Base-by-base conservation (phyloP, 352 stramenopile genomes). In the Plasmopara halstedii region DNA sequence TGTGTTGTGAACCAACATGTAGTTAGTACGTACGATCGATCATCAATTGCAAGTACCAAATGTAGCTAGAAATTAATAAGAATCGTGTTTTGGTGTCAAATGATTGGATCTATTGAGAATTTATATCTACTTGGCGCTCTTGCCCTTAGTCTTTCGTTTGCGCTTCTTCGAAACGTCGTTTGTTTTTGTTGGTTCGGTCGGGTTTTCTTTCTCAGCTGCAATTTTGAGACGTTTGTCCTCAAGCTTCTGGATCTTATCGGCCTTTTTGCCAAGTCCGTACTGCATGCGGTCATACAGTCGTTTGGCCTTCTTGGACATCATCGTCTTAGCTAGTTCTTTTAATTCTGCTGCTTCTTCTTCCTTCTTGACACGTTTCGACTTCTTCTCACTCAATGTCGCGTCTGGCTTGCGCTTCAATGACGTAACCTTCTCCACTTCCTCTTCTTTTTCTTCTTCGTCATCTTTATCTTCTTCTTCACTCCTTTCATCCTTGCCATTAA, bases 281-380 rank as follows among this genome's bases (percentile, higher is more conserved):
- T 95, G 86, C 86, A 96, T 96, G 21, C 84, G 79, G 55, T 91
- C 80, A 49, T 96, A 95, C 57, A 96, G 64, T 26, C 84, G 73
- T 63, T 93, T 94, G 18, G 84, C 64, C 67, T 96, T 96, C 62
- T 96, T 96, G 33, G 81, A 92, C 86, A 96, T 96, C 83, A 96
- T 95, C 21, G 69, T 92, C 37, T 86, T 85, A n/a, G 81, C 78
- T 58, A 89, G 71, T 45, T 91, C 82, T 51, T 89, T 74, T n/a
- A 88, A 69, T 42, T 91, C 80, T 9, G 67, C 67, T 2, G 81
- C 76, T 21, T 90, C 81, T 14, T 87, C 72, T 44, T 89, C 69
- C 50, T 85, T 76, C 69, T 88, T 86, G 25, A 53, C 70, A 53
- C 74, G 75, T 64, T 88, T 85, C 18, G 74, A 83, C 65, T 83